Evolutionary conservation across 495 filamentous ascomycete species (phyloP), one percentile per base, ranked within the genome.

Genomic region (Neurospora pannonica): DNA sequence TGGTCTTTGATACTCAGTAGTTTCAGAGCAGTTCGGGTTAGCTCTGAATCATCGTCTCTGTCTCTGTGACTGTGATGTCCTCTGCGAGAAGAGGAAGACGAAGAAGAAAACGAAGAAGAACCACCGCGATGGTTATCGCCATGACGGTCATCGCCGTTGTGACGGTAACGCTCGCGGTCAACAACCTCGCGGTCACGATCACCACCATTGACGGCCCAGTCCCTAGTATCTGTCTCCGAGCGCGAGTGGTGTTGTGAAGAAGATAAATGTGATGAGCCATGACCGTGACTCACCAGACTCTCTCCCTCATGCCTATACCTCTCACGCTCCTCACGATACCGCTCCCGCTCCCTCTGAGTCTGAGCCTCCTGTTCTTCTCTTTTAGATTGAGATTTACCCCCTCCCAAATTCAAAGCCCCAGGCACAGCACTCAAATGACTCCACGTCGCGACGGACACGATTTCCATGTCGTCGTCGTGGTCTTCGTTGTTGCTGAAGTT

Each of bases 11-110:
- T 36, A 67, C 28, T 67, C 28, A 19, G 28, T 19, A 67, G 13
- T 67, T 67, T 36, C 13, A 67, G 54, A 36, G 28, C 54, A 17
- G 13, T 17, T 67, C 15, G 54, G 4, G 28, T 34, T 17, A 34
- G 28, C 28, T 67, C 28, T 17, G 42, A 8, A 2, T 2, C 54
- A 9, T 28, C 28, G 24, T 62, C 54, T 31, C 3, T 34, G 1
- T 17, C 24, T 62, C 13, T 60, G 11, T 31, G 24, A 11, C 5
- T 34, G 85, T 94, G 60, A 86, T 91, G 38, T 86, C 93, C 42
- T 54, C 46, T 31, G 93, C 92, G 0, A 97, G 97, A 83, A 98
- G 76, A 97, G 97, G 93, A 84, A 89, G 15, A 87, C 97, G 46
- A 91, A 89, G 82, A 86, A 97, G 17, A 42, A 37, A n/a, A 87